A percentile compares a stretch with the other conserved stretches of the same genome.
phyloP scores from a whole-genome alignment of 1,284 basidiomycete species.

The Porodaedalea pini region DNA sequence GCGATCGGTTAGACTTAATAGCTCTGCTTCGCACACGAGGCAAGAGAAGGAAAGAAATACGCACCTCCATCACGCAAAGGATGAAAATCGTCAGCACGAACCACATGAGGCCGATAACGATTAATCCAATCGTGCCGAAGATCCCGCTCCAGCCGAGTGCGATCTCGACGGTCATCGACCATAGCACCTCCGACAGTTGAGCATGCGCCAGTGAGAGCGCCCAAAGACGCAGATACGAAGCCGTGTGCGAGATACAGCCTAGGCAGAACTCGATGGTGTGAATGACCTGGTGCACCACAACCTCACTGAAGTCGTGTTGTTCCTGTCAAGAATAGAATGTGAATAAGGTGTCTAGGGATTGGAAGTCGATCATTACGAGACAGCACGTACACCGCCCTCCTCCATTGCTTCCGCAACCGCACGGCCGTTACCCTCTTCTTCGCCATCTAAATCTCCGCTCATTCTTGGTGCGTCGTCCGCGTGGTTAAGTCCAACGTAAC shows the following conservation, averaged over 20 bases:
- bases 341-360: slow-evolving; percentile 44
- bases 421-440: slow-evolving; percentile 83
- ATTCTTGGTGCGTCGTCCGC: slow-evolving; percentile 45
- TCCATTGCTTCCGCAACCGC: slow-evolving; percentile 67
- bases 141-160: slow-evolving; percentile 58
- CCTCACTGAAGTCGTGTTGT: slow-evolving; percentile 88
- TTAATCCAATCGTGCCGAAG: slow-evolving; percentile 55
- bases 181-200: slow-evolving; percentile 94
- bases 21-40: slow-evolving; percentile 6
- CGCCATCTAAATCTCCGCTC: slow-evolving; percentile 58
- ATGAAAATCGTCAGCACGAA: slow-evolving; percentile 74
- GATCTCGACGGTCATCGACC: slow-evolving; percentile 75
- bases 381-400: slow-evolving; percentile 57
- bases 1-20: background rate
- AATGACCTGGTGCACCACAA: slow-evolving; percentile 95
- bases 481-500: slow-evolving; percentile 70
- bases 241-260: slow-evolving; percentile 98
- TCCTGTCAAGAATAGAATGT: slow-evolving; percentile 41
- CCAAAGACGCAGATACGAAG: slow-evolving; percentile 98
- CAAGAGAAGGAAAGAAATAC: slow-evolving; percentile 30
- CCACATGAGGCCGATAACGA: slow-evolving; percentile 77
- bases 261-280: slow-evolving; percentile 99
- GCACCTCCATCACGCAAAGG: slow-evolving; percentile 90
- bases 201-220: slow-evolving; percentile 97
- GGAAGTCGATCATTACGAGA: slow-evolving; percentile 2